Conservation (phyloP, 805 yeast genomes). For the Lachancea mirantina region DNA sequence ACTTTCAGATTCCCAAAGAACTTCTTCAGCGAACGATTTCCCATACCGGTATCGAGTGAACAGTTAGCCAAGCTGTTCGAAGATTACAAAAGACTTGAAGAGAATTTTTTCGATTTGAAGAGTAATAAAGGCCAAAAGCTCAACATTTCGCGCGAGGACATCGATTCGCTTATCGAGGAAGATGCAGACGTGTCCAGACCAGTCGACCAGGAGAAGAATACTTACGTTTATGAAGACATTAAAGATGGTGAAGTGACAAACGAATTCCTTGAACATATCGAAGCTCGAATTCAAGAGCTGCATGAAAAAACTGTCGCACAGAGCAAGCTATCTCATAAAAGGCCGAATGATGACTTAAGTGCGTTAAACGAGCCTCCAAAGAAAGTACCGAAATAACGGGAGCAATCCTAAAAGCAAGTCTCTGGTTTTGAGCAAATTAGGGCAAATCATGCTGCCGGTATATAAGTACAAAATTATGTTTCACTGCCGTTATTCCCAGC, state of each 20-base stretch:
- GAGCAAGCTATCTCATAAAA: constrained; percentile 15
- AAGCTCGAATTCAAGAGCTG: constrained; percentile 21
- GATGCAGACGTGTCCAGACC: constrained; percentile 3
- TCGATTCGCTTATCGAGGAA: constrained; percentile 22
- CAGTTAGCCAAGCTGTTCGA: constrained; percentile 22
- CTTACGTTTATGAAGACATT: constrained; percentile 21
- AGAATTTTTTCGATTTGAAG: constrained; percentile 29
- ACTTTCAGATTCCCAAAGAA: constrained; percentile 26
- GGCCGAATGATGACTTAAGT: constrained; percentile 10
- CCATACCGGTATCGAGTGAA: constrained; percentile 16
- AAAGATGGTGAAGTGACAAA: constrained; percentile 27
- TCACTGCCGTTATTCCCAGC: too few species aligned
- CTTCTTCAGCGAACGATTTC: constrained; percentile 27
- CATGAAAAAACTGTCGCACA: constrained; percentile 19
- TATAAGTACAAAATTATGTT: too few species aligned
- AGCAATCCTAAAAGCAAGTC: too few species aligned
- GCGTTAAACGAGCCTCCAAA: constrained; percentile 11
- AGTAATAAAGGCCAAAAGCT: constrained; percentile 30
- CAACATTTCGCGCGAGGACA: constrained; percentile 19
- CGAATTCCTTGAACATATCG: constrained; percentile 25
- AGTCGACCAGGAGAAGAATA: constrained; percentile 7
- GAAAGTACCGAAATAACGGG: too few species aligned
- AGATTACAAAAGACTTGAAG: constrained; percentile 27
- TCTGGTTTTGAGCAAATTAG: too few species aligned
- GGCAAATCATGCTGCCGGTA: too few species aligned